Evolutionary conservation across 345 rosid genomes (phyloP), one percentile per base, ranked within the genome.

Genomic region (Cardamine occulta): DNA sequence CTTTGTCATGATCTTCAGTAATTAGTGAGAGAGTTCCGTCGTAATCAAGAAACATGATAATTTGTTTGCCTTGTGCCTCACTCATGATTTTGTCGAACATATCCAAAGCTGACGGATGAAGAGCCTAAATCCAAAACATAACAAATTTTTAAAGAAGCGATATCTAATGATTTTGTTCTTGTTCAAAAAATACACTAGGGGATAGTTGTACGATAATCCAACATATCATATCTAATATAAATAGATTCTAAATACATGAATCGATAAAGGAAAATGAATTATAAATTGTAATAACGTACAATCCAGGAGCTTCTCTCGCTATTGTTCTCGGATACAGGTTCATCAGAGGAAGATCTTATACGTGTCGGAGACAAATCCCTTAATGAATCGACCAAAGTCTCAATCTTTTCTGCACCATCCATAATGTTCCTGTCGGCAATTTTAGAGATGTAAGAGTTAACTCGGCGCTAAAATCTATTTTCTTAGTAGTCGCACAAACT

Each of bases 1-100:
- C 97, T 74, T 71, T 82, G 45, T 93, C 98, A 28, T 95, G 98
- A 68, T 93, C 93, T 60, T 84, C 91, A 4, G 90, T 97, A 42
- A 93, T 93, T 17, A 85, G 94, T 1, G 98, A 88, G 21, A 93
- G 91, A 5, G 98, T 93, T 11, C 97, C 97, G 29, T 93, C 98
- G 48, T 93, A 93, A 77, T 93, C 97, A 24, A 93, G 85, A 61
- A 93, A 93, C 98, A 91, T 87, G 6, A 88, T 87, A 48, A 91
- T 84, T 63, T 89, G 80, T 73, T 89, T 93, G 75, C 96, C 96
- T 60, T 74, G 65, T 2, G 94, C 86, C 9, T 85, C 86, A 40
- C 67, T 78, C 39, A 73, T 82, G 51, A 93, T 91, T 67, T 85
- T 79, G 66, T 87, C 87, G 29, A 93, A 89, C 89, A 76, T 84